phyloP scores from a whole-genome alignment of 2,329 filamentous ascomycete genomes.

The Ascocoryne sarcoides region DNA sequence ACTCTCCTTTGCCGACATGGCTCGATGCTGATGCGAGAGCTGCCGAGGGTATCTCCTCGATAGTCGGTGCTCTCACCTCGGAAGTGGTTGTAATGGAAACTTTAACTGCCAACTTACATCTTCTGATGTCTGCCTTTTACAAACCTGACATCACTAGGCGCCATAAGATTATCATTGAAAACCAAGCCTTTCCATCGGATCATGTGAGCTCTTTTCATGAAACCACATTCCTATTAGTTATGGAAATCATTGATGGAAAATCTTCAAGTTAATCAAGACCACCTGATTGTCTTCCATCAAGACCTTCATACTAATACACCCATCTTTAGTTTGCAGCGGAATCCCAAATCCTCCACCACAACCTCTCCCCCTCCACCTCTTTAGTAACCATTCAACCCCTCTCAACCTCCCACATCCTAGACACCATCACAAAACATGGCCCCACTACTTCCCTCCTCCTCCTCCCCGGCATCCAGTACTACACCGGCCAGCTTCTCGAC shows the following conservation, averaged over 20 bases:
- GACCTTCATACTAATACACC: constrained; percentile 4
- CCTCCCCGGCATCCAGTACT: constrained; percentile 71
- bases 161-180: constrained; percentile 72
- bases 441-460: constrained; percentile 60
- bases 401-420: constrained; percentile 57
- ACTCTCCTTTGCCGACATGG: constrained; percentile 56
- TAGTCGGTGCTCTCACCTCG: constrained; percentile 58
- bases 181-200: constrained; percentile 74
- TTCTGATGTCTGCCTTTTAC: constrained; percentile 74
- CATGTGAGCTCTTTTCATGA: constrained; percentile 47
- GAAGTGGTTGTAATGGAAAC: constrained; percentile 78
- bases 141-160: constrained; percentile 46
- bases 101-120: constrained; percentile 67
- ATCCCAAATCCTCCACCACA: constrained; percentile 64
- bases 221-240: too few species aligned
- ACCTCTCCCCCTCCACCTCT: constrained; percentile 51
- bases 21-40: constrained; percentile 62
- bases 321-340: constrained; percentile 59
- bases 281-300: not conserved
- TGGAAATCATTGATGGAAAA: too few species aligned
- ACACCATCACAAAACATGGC: constrained; percentile 58
- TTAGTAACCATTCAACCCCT: constrained; percentile 60
- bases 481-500: constrained; percentile 70
- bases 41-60: constrained; percentile 55
- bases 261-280: too few species aligned